A percentile compares a stretch with the other conserved stretches of the same genome.
Evolutionary conservation across 768 basidiomycete genomes (phyloP).

Genomic region (Terana coerulea): DNA sequence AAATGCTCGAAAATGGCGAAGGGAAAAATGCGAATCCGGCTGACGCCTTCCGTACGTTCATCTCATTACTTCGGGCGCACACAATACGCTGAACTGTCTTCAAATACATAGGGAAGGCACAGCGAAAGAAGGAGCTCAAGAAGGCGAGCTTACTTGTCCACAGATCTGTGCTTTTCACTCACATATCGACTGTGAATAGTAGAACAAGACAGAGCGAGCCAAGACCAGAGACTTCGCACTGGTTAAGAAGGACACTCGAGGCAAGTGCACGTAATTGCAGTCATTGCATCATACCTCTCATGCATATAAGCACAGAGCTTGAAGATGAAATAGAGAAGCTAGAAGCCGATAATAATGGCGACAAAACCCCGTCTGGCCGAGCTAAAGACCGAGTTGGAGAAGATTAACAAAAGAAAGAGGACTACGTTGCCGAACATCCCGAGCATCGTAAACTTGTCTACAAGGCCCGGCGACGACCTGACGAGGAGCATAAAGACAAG

Average conservation of each 20-base stretch:
- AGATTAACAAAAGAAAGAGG: slow-evolving; percentile 83
- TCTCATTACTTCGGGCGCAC: background rate
- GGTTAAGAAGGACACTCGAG: slow-evolving; percentile 91
- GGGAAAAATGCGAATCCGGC: slow-evolving; percentile 87
- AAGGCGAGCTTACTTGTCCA: slow-evolving; percentile 52
- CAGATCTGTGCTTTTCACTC: slow-evolving; percentile 5
- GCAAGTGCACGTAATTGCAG: slow-evolving; percentile 36
- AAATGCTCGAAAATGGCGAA: slow-evolving; percentile 61
- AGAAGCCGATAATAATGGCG: slow-evolving; percentile 47
- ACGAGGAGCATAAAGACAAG: slow-evolving; percentile 36
- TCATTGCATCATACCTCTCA: background rate
- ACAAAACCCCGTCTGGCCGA: slow-evolving; percentile 65
- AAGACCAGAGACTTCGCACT: slow-evolving; percentile 86
- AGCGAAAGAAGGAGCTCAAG: slow-evolving; percentile 92
- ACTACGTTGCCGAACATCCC: slow-evolving; percentile 90
- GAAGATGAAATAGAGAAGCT: slow-evolving; percentile 77
- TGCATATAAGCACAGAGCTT: slow-evolving; percentile 47
- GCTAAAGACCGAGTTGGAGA: slow-evolving; percentile 74
- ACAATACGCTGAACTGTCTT: background rate
- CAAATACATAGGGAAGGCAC: slow-evolving; percentile 72
- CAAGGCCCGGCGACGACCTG: slow-evolving; percentile 45
- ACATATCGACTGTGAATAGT: slow-evolving; percentile 37
- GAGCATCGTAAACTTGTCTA: slow-evolving; percentile 88
- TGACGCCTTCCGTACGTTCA: slow-evolving; percentile 79
- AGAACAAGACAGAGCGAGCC: slow-evolving; percentile 86